Evolutionary conservation across 495 filamentous ascomycete species (phyloP).

Genomic region (Xylaria castorea): DNA sequence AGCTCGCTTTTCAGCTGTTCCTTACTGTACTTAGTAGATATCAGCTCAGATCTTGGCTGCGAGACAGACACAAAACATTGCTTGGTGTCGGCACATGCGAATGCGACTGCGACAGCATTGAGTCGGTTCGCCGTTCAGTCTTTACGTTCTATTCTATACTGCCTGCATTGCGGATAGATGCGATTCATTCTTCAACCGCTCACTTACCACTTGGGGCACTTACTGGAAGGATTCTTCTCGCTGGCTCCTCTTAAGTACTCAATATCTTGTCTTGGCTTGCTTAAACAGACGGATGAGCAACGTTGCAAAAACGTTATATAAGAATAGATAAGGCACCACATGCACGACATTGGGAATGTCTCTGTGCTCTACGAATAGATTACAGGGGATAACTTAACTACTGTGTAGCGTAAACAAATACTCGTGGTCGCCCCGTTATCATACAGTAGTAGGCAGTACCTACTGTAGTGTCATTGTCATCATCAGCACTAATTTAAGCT

Average conservation of each 20-base stretch:
- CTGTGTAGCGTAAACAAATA: neutral
- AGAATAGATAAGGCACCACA: neutral
- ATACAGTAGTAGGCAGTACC: neutral
- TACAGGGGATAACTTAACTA: neutral
- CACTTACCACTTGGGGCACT: neutral
- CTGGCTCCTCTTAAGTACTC: neutral
- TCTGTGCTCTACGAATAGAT: neutral
- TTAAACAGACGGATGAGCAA: neutral
- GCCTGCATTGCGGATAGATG: neutral
- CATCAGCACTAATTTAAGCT: conserved; percentile 21
- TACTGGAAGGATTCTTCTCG: neutral
- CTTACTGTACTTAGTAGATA: neutral
- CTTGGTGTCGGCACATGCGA: neutral
- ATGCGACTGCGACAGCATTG: neutral
- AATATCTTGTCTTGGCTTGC: neutral
- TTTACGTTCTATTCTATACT: neutral
- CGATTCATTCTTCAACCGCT: neutral
- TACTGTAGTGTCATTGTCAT: neutral
- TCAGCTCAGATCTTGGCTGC: conserved; percentile 21
- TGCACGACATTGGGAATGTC: neutral
- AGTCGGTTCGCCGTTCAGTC: neutral
- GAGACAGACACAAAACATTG: conserved; percentile 9
- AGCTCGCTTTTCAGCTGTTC: conserved; percentile 20
- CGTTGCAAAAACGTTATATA: neutral
- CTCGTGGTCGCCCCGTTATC: conserved; percentile 2